Evolutionary conservation across 306 rosid genomes (phyloP).

Genomic region (Datisca glomerata): DNA sequence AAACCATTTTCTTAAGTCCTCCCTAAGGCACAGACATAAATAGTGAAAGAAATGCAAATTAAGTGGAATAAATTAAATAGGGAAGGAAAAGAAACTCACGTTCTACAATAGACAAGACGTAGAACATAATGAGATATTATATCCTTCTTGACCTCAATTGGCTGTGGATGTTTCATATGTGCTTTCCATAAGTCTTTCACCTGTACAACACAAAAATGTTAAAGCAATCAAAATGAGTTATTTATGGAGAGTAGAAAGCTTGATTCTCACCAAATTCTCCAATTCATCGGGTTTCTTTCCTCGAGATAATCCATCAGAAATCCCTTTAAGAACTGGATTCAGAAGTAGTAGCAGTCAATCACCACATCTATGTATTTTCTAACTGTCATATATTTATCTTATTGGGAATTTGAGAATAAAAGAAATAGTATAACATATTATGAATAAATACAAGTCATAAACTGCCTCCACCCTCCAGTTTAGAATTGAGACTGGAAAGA

Average conservation of each 20-base stretch:
- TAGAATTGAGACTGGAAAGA: not conserved
- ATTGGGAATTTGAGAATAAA: too few relatives aligned
- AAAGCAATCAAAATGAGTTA: slow-evolving; percentile 5
- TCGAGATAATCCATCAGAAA: slow-evolving; percentile 78
- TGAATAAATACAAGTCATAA: too few relatives aligned
- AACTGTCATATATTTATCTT: too few relatives aligned
- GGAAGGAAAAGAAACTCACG: slow-evolving; percentile 30
- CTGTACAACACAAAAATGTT: slow-evolving; percentile 25
- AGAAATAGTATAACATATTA: too few relatives aligned
- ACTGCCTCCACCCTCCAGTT: too few relatives aligned
- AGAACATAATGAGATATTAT: slow-evolving; percentile 87
- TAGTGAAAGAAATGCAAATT: slow-evolving; percentile 3
- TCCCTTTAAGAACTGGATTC: slow-evolving; percentile 77
- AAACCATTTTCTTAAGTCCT: slow-evolving; percentile 93
- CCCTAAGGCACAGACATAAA: slow-evolving; percentile 29
- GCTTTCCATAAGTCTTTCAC: slow-evolving; percentile 40
- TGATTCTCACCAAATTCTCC: slow-evolving; percentile 45
- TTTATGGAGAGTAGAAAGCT: not conserved
- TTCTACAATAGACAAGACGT: slow-evolving; percentile 83
- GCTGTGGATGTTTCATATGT: slow-evolving; percentile 54
- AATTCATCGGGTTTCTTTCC: slow-evolving; percentile 83
- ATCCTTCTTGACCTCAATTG: slow-evolving; percentile 73
- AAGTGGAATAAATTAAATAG: not conserved
- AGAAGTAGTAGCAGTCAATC: slow-evolving; percentile 13
- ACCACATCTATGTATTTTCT: too few relatives aligned